These are phyloP conservation scores for Geotrichum europaeum DNA, from an alignment of 1,139 yeast genomes.

Conservation along the genomic window DNA sequence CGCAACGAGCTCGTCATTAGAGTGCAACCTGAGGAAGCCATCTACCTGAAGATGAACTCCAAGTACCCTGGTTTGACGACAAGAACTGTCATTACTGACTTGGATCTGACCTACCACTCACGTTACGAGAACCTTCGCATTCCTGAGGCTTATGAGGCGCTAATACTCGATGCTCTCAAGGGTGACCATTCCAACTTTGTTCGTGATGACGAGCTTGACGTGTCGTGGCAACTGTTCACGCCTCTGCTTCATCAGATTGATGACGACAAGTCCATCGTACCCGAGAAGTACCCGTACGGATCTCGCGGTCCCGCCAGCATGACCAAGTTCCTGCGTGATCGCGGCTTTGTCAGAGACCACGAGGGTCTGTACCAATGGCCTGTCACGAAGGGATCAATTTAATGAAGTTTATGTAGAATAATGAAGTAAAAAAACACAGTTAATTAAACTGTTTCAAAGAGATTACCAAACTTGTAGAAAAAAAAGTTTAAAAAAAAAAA, in stretches of 20 bases:
- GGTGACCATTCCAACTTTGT: conserved; percentile 98
- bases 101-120: conserved; percentile 77
- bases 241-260: conserved; percentile 81
- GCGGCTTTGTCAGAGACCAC: conserved; percentile 61
- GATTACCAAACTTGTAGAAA: not conserved
- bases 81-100: conserved; percentile 75
- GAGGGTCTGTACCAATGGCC: conserved; percentile 29
- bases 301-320: conserved; percentile 78
- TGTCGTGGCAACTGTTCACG: conserved; percentile 88
- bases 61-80: conserved; percentile 90
- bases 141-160: conserved; percentile 96
- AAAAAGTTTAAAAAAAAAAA: not conserved
- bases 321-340: conserved; percentile 52
- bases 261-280: conserved; percentile 38
- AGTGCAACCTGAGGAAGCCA: conserved; percentile 91
- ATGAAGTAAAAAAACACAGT: not conserved
- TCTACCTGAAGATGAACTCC: conserved; percentile 84
- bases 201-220: conserved; percentile 94
- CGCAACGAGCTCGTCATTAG: conserved; percentile 91
- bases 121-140: conserved; percentile 71
- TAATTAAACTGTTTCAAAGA: not conserved
- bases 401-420: not conserved
- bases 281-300: conserved; percentile 83
- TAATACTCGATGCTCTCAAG: conserved; percentile 80
- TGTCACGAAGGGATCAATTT: conserved; percentile 24